These are phyloP conservation scores for Chaetomium olivaceum DNA, from an alignment of 2,329 filamentous ascomycete genomes.

Conservation along the genomic window DNA sequence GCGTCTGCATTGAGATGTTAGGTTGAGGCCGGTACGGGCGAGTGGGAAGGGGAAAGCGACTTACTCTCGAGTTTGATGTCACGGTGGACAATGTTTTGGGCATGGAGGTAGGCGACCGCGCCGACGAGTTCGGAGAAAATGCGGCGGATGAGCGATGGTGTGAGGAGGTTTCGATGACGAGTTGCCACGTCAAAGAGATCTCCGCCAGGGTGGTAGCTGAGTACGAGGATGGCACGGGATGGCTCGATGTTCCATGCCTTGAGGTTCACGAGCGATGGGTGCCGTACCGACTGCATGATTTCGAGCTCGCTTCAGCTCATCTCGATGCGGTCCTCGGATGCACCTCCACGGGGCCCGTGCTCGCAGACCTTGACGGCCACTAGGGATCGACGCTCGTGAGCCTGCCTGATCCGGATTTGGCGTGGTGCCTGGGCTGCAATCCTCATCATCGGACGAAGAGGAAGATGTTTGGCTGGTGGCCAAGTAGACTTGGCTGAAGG, in stretches of 20 bases:
- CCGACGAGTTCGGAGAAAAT: slow-evolving; percentile 88
- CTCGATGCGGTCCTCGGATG: slow-evolving; percentile 89
- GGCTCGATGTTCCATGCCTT: slow-evolving; percentile 89
- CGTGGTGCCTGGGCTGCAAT: slow-evolving; percentile 39
- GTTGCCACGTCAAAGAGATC: slow-evolving; percentile 93
- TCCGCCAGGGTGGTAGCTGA: slow-evolving; percentile 91
- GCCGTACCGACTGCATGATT: slow-evolving; percentile 83
- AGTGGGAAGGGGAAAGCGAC: slow-evolving; percentile 6
- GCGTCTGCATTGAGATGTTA: slow-evolving; percentile 62
- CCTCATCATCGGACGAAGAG: slow-evolving; percentile 48
- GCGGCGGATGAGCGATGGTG: slow-evolving; percentile 69
- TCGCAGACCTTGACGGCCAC: slow-evolving; percentile 96
- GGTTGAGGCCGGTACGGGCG: neutral
- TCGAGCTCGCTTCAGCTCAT: slow-evolving; percentile 95
- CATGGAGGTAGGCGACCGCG: slow-evolving; percentile 83
- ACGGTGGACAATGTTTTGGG: slow-evolving; percentile 83
- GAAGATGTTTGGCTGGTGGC: slow-evolving; percentile 72
- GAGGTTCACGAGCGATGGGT: slow-evolving; percentile 87
- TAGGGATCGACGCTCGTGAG: slow-evolving; percentile 70
- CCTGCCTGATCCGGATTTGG: slow-evolving; percentile 37
- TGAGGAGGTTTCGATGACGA: slow-evolving; percentile 66
- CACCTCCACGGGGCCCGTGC: slow-evolving; percentile 89
- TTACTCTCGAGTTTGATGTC: slow-evolving; percentile 87
- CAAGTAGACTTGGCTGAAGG: slow-evolving; percentile 91
- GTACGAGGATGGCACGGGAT: slow-evolving; percentile 76